phyloP scores from a whole-genome alignment of 2,329 filamentous ascomycete species.

The Cephalotrichum gorgonifer region DNA sequence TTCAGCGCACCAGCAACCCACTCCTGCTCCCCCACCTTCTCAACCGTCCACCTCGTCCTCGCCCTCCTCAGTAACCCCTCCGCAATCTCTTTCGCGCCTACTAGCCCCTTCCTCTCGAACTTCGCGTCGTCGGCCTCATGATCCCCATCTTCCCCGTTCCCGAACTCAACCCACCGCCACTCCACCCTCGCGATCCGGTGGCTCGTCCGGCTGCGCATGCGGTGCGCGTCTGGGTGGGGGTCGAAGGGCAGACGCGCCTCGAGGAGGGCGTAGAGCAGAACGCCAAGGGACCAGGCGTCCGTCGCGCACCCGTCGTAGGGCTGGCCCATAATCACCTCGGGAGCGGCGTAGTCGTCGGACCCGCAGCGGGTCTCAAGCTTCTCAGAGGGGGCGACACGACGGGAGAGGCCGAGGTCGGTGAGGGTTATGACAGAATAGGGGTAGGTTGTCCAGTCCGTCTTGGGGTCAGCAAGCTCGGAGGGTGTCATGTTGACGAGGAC shows the following conservation, averaged over 20 bases:
- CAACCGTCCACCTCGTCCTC: constrained; percentile 64
- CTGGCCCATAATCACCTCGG: constrained; percentile 91
- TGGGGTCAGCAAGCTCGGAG: constrained; percentile 51
- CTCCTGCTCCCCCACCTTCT: constrained; percentile 57
- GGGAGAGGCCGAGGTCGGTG: constrained; percentile 82
- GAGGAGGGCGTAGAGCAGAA: constrained; percentile 84
- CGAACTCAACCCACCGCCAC: constrained; percentile 88
- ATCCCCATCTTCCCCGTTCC: constrained; percentile 65
- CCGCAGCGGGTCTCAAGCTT: constrained; percentile 90
- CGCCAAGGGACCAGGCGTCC: constrained; percentile 91
- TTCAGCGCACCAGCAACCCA: constrained; percentile 67
- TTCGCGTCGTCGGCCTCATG: constrained; percentile 59
- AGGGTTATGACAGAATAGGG: constrained; percentile 78
- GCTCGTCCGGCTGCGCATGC: constrained; percentile 70
- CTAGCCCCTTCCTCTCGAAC: constrained; percentile 53
- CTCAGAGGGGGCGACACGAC: constrained; percentile 75
- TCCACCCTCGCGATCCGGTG: constrained; percentile 94
- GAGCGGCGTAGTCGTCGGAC: constrained; percentile 93
- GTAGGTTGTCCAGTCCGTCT: constrained; percentile 61
- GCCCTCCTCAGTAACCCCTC: constrained; percentile 78
- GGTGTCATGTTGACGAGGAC: constrained; percentile 79
- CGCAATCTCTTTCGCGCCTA: constrained; percentile 70
- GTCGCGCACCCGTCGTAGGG: constrained; percentile 86
- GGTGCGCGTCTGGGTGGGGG: constrained; percentile 66
- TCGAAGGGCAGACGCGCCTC: constrained; percentile 93